Conservation (phyloP, 202 grass and related monocot genomes). For the Cymbopogon flexuosus region DNA sequence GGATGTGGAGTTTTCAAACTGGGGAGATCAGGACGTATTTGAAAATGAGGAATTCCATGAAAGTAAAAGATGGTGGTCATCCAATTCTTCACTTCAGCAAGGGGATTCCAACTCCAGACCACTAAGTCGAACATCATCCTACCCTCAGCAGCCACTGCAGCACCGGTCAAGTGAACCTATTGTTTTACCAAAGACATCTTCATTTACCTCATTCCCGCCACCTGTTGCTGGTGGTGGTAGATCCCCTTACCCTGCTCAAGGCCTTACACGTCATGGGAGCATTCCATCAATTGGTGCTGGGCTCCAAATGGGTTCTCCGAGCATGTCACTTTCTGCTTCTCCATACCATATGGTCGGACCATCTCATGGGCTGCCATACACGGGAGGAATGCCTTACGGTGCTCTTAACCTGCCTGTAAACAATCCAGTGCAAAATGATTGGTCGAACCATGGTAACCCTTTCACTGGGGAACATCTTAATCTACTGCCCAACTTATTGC, state of each 20-base stretch:
- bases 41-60: constrained; percentile 67
- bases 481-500: constrained; percentile 50
- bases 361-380: constrained; percentile 67
- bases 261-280: constrained; percentile 90
- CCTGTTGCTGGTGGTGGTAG: constrained; percentile 40
- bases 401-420: constrained; percentile 42
- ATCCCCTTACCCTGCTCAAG: constrained; percentile 49
- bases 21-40: constrained; percentile 63
- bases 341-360: constrained; percentile 59
- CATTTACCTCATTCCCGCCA: constrained; percentile 77
- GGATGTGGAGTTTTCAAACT: constrained; percentile 65
- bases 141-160: constrained; percentile 72
- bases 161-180: constrained; percentile 70
- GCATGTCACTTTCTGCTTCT: constrained; percentile 58
- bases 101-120: constrained; percentile 58
- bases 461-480: constrained; percentile 50
- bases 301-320: constrained; percentile 57
- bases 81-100: constrained; percentile 49
- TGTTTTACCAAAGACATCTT: constrained; percentile 53
- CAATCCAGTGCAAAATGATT: constrained; percentile 47
- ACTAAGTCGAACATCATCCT: constrained; percentile 78
- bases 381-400: constrained; percentile 47
- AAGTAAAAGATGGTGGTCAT: constrained; percentile 81
- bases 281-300: constrained; percentile 70
- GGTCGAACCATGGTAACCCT: constrained; percentile 47